Evolutionary conservation across 2,329 filamentous ascomycete species (phyloP).

Genomic region (Colletotrichum sp.): DNA sequence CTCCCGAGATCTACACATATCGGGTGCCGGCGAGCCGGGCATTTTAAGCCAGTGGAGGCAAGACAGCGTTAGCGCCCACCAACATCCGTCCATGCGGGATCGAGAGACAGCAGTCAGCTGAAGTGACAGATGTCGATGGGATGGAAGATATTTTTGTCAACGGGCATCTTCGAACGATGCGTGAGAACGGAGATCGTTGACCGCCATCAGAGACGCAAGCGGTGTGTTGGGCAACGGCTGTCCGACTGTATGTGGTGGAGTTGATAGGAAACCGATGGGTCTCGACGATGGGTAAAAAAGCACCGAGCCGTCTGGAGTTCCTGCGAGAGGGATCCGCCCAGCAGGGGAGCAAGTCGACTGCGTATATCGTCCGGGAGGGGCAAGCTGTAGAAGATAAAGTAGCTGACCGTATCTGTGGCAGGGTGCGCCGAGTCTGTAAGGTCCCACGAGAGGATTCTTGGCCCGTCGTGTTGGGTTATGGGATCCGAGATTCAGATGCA

Average conservation of each 20-base stretch:
- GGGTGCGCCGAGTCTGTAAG: not conserved
- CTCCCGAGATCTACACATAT: not conserved
- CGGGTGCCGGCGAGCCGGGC: not conserved
- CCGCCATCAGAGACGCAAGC: slow-evolving; percentile 1
- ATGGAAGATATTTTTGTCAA: not conserved
- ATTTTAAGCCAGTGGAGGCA: not conserved
- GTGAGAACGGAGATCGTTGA: not conserved
- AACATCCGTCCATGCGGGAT: not conserved
- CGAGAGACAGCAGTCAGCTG: not conserved
- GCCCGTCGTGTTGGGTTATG: not conserved
- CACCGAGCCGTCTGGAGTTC: slow-evolving; percentile 6
- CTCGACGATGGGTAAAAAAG: not conserved
- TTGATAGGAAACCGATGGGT: not conserved
- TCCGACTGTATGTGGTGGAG: not conserved
- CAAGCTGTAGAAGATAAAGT: not conserved
- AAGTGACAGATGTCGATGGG: not conserved
- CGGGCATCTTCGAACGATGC: not conserved
- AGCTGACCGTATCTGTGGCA: not conserved
- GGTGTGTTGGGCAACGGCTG: not conserved
- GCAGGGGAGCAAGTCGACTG: not conserved
- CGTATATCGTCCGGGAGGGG: slow-evolving; percentile 4
- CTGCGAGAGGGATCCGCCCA: slow-evolving; percentile 1
- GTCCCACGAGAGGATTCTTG: not conserved
- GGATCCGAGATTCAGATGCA: slow-evolving; percentile 1
- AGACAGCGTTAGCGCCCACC: not conserved